A percentile compares a stretch with the other conserved stretches of the same genome.
These are phyloP conservation scores for Boechera divaricarpa DNA, from an alignment of 345 rosid genomes.

Conservation along the genomic window DNA sequence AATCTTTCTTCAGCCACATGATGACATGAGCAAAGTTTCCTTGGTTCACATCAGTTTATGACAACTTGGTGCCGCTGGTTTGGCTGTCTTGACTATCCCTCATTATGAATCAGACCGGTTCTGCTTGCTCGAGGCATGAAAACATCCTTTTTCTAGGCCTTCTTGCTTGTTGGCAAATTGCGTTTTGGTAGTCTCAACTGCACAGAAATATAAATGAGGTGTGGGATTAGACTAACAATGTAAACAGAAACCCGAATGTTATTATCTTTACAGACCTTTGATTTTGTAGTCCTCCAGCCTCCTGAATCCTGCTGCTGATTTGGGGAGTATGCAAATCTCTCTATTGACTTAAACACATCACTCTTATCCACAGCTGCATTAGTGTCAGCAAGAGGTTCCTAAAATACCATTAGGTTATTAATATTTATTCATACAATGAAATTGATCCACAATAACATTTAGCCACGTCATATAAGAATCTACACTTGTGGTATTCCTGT, in stretches of 20 bases:
- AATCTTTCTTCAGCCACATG: constrained; percentile 18
- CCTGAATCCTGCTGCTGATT: constrained; percentile 48
- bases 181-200: constrained; percentile 71
- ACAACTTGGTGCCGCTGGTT: constrained; percentile 6
- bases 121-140: constrained; percentile 15
- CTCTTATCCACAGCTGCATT: constrained; percentile 44
- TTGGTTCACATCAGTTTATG: constrained; percentile 6
- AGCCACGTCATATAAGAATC: not conserved
- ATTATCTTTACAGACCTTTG: constrained; percentile 56
- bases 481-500: constrained; percentile 5
- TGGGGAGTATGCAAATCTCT: constrained; percentile 64
- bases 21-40: constrained; percentile 6
- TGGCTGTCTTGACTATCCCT: constrained; percentile 3
- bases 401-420: constrained; percentile 25
- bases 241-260: constrained; percentile 21
- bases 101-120: not conserved
- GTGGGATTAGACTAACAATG: constrained; percentile 17
- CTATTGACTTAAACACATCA: constrained; percentile 55
- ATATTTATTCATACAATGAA: constrained; percentile 6
- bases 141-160: not conserved
- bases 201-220: constrained; percentile 7
- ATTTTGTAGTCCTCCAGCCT: constrained; percentile 88
- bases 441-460: not conserved
- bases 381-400: constrained; percentile 44
- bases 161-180: constrained; percentile 32